Evolutionary conservation across 2,329 filamentous ascomycete genomes (phyloP), one percentile per base, ranked within the genome.

Genomic region (Monosporascus sp.): DNA sequence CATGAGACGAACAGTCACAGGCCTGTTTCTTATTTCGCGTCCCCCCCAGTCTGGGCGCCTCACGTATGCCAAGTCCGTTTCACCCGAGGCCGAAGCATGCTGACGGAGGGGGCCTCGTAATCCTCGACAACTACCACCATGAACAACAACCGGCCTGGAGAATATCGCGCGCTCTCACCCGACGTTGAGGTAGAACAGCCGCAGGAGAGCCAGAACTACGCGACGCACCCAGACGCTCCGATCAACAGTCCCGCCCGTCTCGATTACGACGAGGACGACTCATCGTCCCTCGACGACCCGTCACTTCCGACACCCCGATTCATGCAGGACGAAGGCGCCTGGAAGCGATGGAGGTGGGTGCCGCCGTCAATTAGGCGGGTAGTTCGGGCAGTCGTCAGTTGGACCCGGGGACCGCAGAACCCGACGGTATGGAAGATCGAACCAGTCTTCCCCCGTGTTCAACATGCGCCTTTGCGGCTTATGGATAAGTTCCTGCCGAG

Each of bases 391-490:
- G 63, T 74, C 5, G 69, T 63, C 24, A 72, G 64, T 51, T 87
- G 84, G 84, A 71, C 77, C 11, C 66, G 72, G 45, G 85, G 85
- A 0, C 85, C 85, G 3, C 60, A 73, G n/a, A 75, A 75, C 35
- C 78, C 83, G 2, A 74, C 72, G 55, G 66, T 67, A 41, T 77
- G 76, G 65, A 72, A 65, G 55, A 85, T 88, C 63, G 70, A 72
- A 46, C 83, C 85, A 0, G 57, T 89, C 52, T 81, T 91, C 50
- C 87, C 88, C 2, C 65, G 65, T 14, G 68, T 91, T 14, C 89
- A 94, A 67, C 78, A 83, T 57, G 81, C 81, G 35, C 89, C 89
- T 1, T 73, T 89, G 55, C 70, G 72, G 45, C 70, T 90, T 43
- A 66, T 91, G 53, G 80, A 90, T 58, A 78, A 74, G 51, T 80